Evolutionary conservation across 257 asterid species (phyloP), one percentile per base, ranked within the genome.

Genomic region (Penstemon barbatus): DNA sequence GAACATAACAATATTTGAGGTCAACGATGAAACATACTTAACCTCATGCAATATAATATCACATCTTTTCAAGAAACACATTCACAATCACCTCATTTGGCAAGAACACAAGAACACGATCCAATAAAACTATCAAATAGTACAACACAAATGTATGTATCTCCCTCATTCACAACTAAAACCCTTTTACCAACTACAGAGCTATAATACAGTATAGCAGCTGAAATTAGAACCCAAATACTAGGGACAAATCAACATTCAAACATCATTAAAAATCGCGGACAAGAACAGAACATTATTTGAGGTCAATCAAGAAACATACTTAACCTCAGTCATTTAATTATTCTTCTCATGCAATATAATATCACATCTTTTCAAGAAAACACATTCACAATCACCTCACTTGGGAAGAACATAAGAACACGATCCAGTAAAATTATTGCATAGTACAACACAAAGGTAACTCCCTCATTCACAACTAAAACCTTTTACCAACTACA

Each of bases 351-450:
- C 49, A 33, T 9, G 33, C 1, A 43, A 40, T 60, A 41, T 12
- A 41, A 61, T 52, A n/a, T 62, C 33, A 61, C 58, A 49, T 61
- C 56, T 63, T 49, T 49, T 25, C 38, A 8, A 36, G 52, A 75
- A 57, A 8, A 8, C 13, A 48, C 52, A 13, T 50, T 45, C 3
- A 56, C 5, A 8, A 42, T 19, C 33, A 25, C 33, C 33, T 25
- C 33, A 25, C 2, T 25, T 25, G 2, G 33, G 3, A 1, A 25
- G 33, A 64, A 52, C 51, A 4, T 3, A 36, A 41, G 19, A 8
- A 15, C 38, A 37, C 45, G 4, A 44, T 52, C 65, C 33, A 25
- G 33, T 25, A 25, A 25, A 25, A 25, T 2, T 25, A 25, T 18
- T 49, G 58, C 65, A 8, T 42, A 63, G 59, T 60, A 66, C 63